A percentile compares a stretch with the other conserved stretches of the same genome.
Conservation (phyloP, 805 yeast species). For the Candida pseudofarinosa region DNA sequence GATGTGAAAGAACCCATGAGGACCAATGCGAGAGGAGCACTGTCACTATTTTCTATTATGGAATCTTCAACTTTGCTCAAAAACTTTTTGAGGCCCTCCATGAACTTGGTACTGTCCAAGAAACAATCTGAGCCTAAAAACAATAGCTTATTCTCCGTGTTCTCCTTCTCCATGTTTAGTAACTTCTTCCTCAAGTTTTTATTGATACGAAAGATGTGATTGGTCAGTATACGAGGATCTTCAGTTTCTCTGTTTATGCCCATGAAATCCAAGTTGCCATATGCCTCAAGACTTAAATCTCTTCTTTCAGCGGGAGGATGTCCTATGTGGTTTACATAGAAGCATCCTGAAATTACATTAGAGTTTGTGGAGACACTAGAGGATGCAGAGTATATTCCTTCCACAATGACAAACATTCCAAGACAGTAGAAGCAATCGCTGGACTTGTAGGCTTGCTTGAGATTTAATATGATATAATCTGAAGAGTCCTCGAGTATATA, state of each 20-base stretch:
- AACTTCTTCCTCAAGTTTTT: constrained; percentile 53
- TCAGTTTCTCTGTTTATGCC: constrained; percentile 29
- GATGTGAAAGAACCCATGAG: constrained; percentile 80
- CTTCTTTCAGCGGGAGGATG: constrained; percentile 89
- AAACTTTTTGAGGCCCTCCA: constrained; percentile 65
- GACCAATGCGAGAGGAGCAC: constrained; percentile 61
- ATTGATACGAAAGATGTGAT: constrained; percentile 52
- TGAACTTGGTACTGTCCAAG: constrained; percentile 54
- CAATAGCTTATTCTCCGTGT: constrained; percentile 54
- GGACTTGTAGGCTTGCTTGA: constrained; percentile 58
- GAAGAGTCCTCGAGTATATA: constrained; percentile 79
- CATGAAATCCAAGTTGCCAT: constrained; percentile 74
- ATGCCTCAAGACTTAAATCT: constrained; percentile 58
- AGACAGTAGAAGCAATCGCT: constrained; percentile 62
- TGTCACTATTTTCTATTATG: constrained; percentile 34
- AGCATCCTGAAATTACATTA: constrained; percentile 40
- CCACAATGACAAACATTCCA: constrained; percentile 77
- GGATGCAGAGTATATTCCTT: constrained; percentile 76
- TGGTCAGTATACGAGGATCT: constrained; percentile 25
- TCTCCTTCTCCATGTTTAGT: constrained; percentile 51
- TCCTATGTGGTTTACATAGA: constrained; percentile 70
- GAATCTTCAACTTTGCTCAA: constrained; percentile 46
- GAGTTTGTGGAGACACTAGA: constrained; percentile 39
- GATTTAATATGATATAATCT: constrained; percentile 66
- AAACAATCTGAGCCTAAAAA: constrained; percentile 72